Evolutionary conservation across 2,329 filamentous ascomycete genomes (phyloP).

Genomic region (Beauveria scarabaeidicola): DNA sequence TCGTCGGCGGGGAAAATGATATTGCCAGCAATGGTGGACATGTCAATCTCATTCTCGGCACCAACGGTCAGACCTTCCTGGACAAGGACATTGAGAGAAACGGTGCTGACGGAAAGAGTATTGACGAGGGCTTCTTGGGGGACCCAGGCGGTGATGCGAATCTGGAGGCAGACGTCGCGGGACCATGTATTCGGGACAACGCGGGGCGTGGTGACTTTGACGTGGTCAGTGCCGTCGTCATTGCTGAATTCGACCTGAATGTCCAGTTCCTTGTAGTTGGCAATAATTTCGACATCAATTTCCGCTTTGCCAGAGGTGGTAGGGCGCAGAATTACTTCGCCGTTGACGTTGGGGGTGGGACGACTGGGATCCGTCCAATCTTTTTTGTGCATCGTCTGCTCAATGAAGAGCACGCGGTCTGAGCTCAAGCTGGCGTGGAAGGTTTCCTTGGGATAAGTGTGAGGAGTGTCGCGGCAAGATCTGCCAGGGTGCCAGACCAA

Average conservation of each 20-base stretch:
- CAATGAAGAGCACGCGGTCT: conserved; percentile 29
- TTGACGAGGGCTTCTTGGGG: conserved; percentile 32
- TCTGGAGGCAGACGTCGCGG: conserved; percentile 36
- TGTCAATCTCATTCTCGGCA: conserved; percentile 19
- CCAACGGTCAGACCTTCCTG: conserved; percentile 31
- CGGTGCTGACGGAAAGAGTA: conserved; percentile 26
- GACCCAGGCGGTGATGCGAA: conserved; percentile 39
- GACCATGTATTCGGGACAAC: conserved; percentile 18
- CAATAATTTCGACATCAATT: conserved; percentile 35
- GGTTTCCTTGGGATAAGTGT: conserved; percentile 14
- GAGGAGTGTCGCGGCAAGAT: conserved; percentile 20
- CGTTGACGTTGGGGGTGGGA: conserved; percentile 29
- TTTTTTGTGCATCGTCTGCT: conserved; percentile 26
- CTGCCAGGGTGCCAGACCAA: conserved; percentile 20
- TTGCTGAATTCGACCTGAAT: conserved; percentile 26
- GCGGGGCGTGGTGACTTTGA: conserved; percentile 32
- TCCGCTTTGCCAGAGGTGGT: conserved; percentile 23
- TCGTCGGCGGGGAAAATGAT: conserved; percentile 25
- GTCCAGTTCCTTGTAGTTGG: conserved; percentile 35
- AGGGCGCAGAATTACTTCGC: conserved; percentile 37
- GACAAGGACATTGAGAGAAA: conserved; percentile 33
- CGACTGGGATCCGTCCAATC: conserved; percentile 15
- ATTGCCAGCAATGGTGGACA: conserved; percentile 31
- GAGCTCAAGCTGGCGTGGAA: conserved; percentile 26
- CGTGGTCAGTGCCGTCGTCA: conserved; percentile 22